Base-by-base conservation (phyloP, 768 basidiomycete species). In the Paxillus ammoniavirescens region DNA sequence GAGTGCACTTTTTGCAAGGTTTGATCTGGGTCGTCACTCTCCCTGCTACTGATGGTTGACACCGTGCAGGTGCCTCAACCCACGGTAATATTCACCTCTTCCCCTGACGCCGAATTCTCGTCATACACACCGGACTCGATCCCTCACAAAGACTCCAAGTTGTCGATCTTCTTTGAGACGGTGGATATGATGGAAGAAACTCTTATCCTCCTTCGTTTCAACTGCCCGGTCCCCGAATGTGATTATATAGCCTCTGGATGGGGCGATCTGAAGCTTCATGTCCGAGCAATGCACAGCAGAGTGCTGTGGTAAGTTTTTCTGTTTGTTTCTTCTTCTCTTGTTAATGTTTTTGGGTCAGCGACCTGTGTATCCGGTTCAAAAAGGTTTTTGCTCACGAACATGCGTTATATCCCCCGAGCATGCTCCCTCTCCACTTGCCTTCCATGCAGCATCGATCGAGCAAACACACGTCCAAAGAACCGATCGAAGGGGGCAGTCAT, bases 1-100 rank as follows among this genome's bases (percentile, higher is more conserved):
- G 91, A 94, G 13, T 98, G 96, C 65, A 92, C 96, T 1, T 97
- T 97, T 69, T 99, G 96, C 80, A 98, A 98, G 82, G 93, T 88
- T 49, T 10, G 80, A 23, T 41, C 31, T 26, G 38, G 18, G 43
- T 46, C 14, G 21, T 56, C 18, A n/a, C 30, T 6, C 26, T 28
- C 13, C 46, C 18, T 5, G 18, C 23, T 26, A 45, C 43, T 33
- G 31, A 49, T 48, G 44, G 5, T 58, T 40, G 9, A 52, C 21
- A 36, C 38, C 26, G 4, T 9, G 43, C 58, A 92, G 91, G 85
- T 86, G 63, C 81, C 85, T 4, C 90, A 92, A 74, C 73, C 76
- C 1, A 77, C 78, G 2, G 77, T 92, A n/a, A 82, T 93, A 50
- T 91, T 92, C 66, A 92, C 90, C 0, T 66, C 68, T 3, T 88